Evolutionary conservation across 495 filamentous ascomycete species (phyloP).

Genomic region (Aspergillus funiculosus): DNA sequence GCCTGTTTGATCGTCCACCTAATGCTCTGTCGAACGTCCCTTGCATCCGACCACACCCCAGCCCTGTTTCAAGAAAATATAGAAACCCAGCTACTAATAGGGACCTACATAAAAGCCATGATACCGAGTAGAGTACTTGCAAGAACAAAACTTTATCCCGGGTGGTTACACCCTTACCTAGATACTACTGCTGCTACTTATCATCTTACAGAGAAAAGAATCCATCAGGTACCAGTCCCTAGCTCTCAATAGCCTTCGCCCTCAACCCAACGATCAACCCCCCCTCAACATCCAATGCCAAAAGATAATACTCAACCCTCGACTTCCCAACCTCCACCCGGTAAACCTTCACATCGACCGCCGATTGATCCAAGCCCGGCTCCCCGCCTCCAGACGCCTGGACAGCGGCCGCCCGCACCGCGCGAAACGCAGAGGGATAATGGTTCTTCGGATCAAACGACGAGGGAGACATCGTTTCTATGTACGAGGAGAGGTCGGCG

Average conservation of each 20-base stretch:
- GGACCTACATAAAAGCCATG: too few relatives aligned
- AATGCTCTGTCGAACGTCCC: too few relatives aligned
- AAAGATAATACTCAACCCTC: constrained; percentile 70
- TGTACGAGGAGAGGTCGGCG: constrained; percentile 27
- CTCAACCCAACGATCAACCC: constrained; percentile 66
- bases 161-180: too few relatives aligned
- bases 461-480: constrained; percentile 30
- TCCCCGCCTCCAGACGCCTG: constrained; percentile 15
- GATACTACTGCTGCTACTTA: background rate
- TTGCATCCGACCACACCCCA: constrained; percentile 1
- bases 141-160: background rate
- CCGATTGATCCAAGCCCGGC: constrained; percentile 25
- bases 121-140: too few relatives aligned
- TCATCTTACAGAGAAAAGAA: background rate
- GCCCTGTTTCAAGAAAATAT: background rate
- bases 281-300: constrained; percentile 51
- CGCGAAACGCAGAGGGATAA: constrained; percentile 26
- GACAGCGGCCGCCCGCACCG: constrained; percentile 32
- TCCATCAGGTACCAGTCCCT: constrained; percentile 1
- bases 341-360: constrained; percentile 72
- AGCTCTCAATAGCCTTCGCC: constrained; percentile 70
- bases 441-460: constrained; percentile 41
- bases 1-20: too few relatives aligned
- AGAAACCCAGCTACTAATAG: too few relatives aligned
- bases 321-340: constrained; percentile 54